Evolutionary conservation across 257 asterid genomes (phyloP).

Genomic region (Gardenia jasminoides): DNA sequence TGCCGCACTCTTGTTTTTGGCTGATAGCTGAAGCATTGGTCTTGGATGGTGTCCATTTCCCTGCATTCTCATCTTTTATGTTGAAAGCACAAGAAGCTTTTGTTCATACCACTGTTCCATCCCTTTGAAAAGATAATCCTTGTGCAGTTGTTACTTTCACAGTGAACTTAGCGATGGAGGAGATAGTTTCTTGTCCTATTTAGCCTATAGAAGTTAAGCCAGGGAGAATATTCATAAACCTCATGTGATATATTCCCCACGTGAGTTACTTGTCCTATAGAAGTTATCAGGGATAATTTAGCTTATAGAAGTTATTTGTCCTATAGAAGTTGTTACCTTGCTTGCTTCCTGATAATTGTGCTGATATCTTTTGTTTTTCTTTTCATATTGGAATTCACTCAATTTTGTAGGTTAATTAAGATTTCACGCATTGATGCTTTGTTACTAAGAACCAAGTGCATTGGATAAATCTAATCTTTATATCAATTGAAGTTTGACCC

Average conservation of each 20-base stretch:
- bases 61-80: not conserved
- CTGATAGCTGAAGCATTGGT: not conserved
- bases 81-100: not conserved
- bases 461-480: not conserved
- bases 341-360: not conserved
- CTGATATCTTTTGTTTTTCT: not conserved
- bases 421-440: not conserved
- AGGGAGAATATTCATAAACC: too few species aligned
- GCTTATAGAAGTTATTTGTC: not conserved
- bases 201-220: not conserved
- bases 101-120: not conserved
- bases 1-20: not conserved
- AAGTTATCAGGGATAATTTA: not conserved
- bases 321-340: not conserved
- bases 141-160: conserved; percentile 3
- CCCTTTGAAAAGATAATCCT: not conserved
- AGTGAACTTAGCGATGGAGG: not conserved
- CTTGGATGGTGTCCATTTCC: not conserved
- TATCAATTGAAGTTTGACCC: not conserved
- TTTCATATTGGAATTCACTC: not conserved
- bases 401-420: not conserved
- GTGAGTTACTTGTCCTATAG: too few species aligned
- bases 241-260: too few species aligned
- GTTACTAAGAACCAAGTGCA: not conserved
- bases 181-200: not conserved